Evolutionary conservation across 352 stramenopile species (phyloP).

Genomic region (Pythium rishiriense): DNA sequence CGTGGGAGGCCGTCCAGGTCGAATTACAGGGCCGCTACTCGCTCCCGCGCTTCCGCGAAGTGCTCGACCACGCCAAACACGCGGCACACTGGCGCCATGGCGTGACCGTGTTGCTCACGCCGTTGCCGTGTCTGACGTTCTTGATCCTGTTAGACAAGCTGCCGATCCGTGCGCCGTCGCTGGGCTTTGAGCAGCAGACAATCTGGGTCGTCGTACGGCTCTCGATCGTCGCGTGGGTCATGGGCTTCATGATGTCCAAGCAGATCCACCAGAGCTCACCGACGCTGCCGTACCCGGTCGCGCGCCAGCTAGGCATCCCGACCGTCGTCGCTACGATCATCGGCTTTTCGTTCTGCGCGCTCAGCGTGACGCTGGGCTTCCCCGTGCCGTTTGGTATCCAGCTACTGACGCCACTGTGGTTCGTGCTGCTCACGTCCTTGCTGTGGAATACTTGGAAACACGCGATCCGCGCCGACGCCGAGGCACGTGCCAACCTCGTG

Average conservation of each 20-base stretch:
- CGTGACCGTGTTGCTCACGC: background rate
- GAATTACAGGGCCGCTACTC: slow-evolving; percentile 7
- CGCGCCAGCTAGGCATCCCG: background rate
- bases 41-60: background rate
- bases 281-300: background rate
- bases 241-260: background rate
- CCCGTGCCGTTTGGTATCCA: slow-evolving; percentile 3
- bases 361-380: background rate
- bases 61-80: background rate
- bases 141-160: background rate
- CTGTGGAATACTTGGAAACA: slow-evolving; percentile 9
- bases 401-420: background rate
- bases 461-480: background rate
- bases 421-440: background rate
- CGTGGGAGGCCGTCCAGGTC: slow-evolving; percentile 3
- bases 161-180: background rate
- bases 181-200: background rate
- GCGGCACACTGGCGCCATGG: background rate
- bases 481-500: background rate
- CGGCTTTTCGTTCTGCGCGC: background rate
- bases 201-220: background rate
- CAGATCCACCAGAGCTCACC: background rate
- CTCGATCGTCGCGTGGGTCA: background rate
- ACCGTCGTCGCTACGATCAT: background rate
- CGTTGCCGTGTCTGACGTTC: background rate